These are phyloP conservation scores for Botrytis medusae DNA, from an alignment of 2,329 filamentous ascomycete species.

Conservation along the genomic window DNA sequence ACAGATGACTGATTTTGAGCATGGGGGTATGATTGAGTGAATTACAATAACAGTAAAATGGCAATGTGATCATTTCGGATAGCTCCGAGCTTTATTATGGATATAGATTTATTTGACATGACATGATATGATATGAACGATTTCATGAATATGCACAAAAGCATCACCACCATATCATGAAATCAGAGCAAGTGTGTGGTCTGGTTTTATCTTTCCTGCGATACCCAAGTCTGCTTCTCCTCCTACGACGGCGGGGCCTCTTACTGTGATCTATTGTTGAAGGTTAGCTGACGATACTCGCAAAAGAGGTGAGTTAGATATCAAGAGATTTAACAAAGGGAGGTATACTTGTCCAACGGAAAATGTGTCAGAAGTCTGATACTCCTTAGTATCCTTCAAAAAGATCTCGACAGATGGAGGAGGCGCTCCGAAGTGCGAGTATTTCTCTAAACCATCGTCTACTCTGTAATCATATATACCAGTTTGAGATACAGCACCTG, in stretches of 20 bases:
- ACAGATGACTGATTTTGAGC: background rate
- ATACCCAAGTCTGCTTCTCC: constrained; percentile 64
- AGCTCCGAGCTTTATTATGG: constrained; percentile 1
- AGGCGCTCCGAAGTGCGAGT: constrained; percentile 78
- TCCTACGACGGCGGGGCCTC: constrained; percentile 72
- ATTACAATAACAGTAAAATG: background rate
- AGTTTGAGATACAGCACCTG: constrained; percentile 85
- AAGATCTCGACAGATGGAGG: constrained; percentile 77
- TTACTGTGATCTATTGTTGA: constrained; percentile 60
- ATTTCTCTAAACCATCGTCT: constrained; percentile 42
- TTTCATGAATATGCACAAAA: constrained; percentile 5
- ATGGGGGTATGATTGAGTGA: background rate
- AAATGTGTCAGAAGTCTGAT: constrained; percentile 63
- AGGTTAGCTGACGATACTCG: background rate
- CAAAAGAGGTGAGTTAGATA: constrained; percentile 21
- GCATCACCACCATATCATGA: background rate
- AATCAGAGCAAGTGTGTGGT: constrained; percentile 66
- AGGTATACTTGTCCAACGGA: constrained; percentile 62
- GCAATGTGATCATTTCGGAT: background rate
- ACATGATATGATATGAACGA: constrained; percentile 11
- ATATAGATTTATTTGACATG: constrained; percentile 3
- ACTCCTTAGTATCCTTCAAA: constrained; percentile 59
- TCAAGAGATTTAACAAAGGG: background rate
- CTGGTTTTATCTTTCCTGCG: constrained; percentile 63
- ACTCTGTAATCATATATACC: constrained; percentile 83